Conservation (phyloP, 441 rosid genomes). For the Rhodomyrtus psidioides region DNA sequence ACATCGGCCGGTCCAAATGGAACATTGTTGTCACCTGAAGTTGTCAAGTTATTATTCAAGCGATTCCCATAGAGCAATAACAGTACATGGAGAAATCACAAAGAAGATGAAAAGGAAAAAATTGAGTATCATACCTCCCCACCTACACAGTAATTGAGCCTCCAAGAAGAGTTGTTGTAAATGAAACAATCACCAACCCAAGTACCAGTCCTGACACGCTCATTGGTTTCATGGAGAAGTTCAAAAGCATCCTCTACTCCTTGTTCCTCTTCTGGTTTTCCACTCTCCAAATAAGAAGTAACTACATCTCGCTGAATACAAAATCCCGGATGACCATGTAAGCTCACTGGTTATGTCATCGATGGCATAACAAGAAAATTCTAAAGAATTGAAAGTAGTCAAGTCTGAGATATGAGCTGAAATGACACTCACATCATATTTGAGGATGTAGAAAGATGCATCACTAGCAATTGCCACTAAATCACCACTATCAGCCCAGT, state of each 20-base stretch:
- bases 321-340: background rate
- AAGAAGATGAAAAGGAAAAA: background rate
- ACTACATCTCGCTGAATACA: constrained; percentile 68
- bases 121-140: constrained; percentile 67
- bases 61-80: background rate
- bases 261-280: constrained; percentile 85
- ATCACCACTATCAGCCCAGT: constrained; percentile 99
- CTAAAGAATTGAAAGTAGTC: background rate
- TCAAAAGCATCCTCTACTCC: constrained; percentile 99
- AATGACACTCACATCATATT: constrained; percentile 59
- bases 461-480: constrained; percentile 93
- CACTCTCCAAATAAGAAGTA: constrained; percentile 74
- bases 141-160: constrained; percentile 98
- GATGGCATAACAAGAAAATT: background rate
- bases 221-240: constrained; percentile 96
- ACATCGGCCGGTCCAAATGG: constrained; percentile 99
- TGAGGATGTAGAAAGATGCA: constrained; percentile 91
- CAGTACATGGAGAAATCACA: background rate
- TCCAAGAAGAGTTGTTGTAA: constrained; percentile 93
- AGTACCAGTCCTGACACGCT: constrained; percentile 91
- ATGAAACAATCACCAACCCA: constrained; percentile 99
- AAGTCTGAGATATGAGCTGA: background rate
- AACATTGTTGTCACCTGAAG: constrained; percentile 91
- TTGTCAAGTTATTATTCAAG: background rate
- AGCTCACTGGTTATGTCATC: background rate